Conservation (phyloP, 2,329 filamentous ascomycete species). For the Xylariaceae sp. region DNA sequence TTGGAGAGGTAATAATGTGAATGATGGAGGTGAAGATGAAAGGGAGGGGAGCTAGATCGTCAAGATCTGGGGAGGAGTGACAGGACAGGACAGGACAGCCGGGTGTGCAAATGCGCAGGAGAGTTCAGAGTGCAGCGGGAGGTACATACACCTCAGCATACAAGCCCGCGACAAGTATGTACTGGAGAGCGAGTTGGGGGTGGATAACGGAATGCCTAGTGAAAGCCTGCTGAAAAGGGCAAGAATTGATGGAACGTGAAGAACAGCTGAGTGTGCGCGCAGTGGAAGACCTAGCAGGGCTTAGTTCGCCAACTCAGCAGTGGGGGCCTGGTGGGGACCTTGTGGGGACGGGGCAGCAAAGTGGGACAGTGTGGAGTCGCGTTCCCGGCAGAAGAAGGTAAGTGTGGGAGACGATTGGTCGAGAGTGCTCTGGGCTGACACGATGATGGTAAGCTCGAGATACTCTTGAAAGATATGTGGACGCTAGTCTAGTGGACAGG, state of each 20-base stretch:
- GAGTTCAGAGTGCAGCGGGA: conserved; percentile 5
- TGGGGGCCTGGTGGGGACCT: conserved; percentile 19
- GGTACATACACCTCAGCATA: background rate
- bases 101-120: conserved; percentile 22
- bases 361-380: conserved; percentile 24
- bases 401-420: conserved; percentile 39
- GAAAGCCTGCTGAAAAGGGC: conserved; percentile 6
- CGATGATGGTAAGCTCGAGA: conserved; percentile 36
- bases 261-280: conserved; percentile 19
- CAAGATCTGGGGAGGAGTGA: background rate
- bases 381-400: conserved; percentile 29
- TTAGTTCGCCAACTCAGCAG: conserved; percentile 43
- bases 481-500: conserved; percentile 6
- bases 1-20: conserved; percentile 9
- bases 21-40: conserved; percentile 22
- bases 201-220: too few relatives aligned
- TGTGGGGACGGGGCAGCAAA: conserved; percentile 33
- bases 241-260: too few relatives aligned
- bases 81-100: background rate
- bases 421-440: conserved; percentile 41
- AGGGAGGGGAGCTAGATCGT: conserved; percentile 34
- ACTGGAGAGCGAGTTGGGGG: background rate
- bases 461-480: too few relatives aligned
- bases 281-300: conserved; percentile 33
- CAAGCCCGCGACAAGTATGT: conserved; percentile 8